Conservation (phyloP, 495 filamentous ascomycete species). For the Ramalina intermedia region DNA sequence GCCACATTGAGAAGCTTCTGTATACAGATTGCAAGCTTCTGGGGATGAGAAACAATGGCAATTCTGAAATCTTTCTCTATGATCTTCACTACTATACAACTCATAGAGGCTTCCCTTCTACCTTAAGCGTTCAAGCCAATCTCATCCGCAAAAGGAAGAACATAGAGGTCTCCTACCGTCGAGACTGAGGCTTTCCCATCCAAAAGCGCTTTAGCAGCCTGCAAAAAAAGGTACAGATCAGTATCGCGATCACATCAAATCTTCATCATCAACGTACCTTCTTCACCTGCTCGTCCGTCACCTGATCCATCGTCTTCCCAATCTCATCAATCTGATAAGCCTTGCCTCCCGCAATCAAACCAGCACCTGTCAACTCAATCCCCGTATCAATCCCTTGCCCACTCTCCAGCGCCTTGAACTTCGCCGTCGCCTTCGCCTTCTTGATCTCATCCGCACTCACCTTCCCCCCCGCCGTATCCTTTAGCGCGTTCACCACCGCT, state of each 20-base stretch:
- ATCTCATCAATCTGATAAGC: slow-evolving; percentile 76
- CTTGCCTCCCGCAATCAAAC: slow-evolving; percentile 65
- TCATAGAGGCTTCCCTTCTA: too few species aligned
- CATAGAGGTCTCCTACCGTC: slow-evolving; percentile 73
- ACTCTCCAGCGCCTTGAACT: slow-evolving; percentile 79
- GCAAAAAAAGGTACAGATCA: slow-evolving; percentile 8
- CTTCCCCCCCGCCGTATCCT: slow-evolving; percentile 59
- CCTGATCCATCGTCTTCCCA: slow-evolving; percentile 61
- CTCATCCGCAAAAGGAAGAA: slow-evolving; percentile 85
- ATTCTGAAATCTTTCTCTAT: too few species aligned
- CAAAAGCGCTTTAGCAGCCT: slow-evolving; percentile 76
- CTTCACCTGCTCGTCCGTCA: slow-evolving; percentile 74
- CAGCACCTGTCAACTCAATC: slow-evolving; percentile 57
- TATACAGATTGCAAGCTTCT: too few species aligned
- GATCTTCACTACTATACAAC: too few species aligned
- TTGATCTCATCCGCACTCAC: slow-evolving; percentile 70
- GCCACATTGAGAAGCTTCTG: too few species aligned
- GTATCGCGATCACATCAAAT: slow-evolving; percentile 2
- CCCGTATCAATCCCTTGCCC: slow-evolving; percentile 58
- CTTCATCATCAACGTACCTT: slow-evolving; percentile 43
- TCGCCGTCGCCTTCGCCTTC: slow-evolving; percentile 84
- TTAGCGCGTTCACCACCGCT: slow-evolving; percentile 59
- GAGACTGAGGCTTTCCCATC: slow-evolving; percentile 79
- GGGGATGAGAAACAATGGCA: too few species aligned
- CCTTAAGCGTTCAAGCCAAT: slow-evolving; percentile 57